phyloP scores from a whole-genome alignment of 2,329 filamentous ascomycete genomes.

The Penicillium glabrum region DNA sequence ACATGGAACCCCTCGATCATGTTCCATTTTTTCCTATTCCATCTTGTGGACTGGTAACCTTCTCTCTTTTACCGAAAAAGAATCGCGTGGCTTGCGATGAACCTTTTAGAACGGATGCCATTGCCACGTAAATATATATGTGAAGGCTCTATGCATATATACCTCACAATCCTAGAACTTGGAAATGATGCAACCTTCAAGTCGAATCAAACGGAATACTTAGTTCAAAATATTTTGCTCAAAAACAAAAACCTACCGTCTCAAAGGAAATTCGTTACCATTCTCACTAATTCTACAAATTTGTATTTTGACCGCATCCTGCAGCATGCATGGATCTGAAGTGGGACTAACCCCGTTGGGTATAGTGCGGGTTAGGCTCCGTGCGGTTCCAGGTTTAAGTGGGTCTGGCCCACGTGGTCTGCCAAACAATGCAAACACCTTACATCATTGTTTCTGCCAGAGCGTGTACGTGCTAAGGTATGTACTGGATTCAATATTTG shows the following conservation, averaged over 20 bases:
- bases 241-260: no score
- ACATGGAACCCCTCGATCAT: no score
- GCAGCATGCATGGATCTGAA: constrained; percentile 17
- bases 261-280: neutral
- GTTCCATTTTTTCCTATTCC: no score
- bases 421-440: constrained; percentile 23
- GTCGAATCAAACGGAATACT: no score
- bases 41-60: no score
- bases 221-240: no score
- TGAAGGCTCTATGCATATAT: no score
- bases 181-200: no score
- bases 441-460: constrained; percentile 3
- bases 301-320: constrained; percentile 16
- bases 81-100: no score
- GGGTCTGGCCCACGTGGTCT: constrained; percentile 23
- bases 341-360: constrained; percentile 14
- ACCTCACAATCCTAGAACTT: no score
- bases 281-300: neutral
- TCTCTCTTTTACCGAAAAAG: no score
- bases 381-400: constrained; percentile 22
- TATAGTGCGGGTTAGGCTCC: constrained; percentile 20
- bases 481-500: neutral
- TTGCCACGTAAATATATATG: neutral
- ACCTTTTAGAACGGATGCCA: no score
- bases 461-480: neutral